These are phyloP conservation scores for Colletotrichum lupini DNA, from an alignment of 2,329 filamentous ascomycete genomes.

Conservation along the genomic window DNA sequence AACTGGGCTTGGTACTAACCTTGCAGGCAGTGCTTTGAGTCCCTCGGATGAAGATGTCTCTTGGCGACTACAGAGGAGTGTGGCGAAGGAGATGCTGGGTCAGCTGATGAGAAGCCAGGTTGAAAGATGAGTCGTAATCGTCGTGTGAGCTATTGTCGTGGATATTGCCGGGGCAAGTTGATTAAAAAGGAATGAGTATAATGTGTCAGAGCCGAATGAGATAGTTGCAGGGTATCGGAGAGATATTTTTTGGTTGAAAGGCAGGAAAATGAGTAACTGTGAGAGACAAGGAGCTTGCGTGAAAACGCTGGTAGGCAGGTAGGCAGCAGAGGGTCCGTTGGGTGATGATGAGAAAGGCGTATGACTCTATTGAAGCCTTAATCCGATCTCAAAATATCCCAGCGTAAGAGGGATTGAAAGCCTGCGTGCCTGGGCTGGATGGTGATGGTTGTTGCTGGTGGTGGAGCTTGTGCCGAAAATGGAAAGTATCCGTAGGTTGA, in stretches of 20 bases:
- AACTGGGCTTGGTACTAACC: conserved; percentile 20
- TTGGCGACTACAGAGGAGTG: conserved; percentile 24
- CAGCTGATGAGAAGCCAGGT: conserved; percentile 20
- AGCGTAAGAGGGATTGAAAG: conserved; percentile 17
- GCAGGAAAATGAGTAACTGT: conserved; percentile 18
- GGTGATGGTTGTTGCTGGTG: not conserved
- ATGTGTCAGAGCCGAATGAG: conserved; percentile 18
- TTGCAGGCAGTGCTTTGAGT: conserved; percentile 27
- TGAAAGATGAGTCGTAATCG: conserved; percentile 32
- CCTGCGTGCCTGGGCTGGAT: conserved; percentile 25
- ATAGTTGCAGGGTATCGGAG: conserved; percentile 22
- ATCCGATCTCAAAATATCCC: conserved; percentile 17
- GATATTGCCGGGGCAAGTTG: conserved; percentile 9
- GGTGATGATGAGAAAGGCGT: not conserved
- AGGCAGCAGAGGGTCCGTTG: conserved; percentile 14
- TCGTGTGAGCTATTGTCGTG: conserved; percentile 20
- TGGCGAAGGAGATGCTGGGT: conserved; percentile 30
- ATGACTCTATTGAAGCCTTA: conserved; percentile 3
- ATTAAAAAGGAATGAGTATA: conserved; percentile 33
- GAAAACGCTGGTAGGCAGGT: conserved; percentile 5
- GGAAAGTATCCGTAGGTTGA: conserved; percentile 17
- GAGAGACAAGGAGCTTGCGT: conserved; percentile 11
- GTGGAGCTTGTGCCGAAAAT: conserved; percentile 16
- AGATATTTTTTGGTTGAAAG: not conserved
- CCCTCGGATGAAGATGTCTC: conserved; percentile 18